phyloP scores from a whole-genome alignment of 192 early-diverging fungal species.

The Backusella macrospora region DNA sequence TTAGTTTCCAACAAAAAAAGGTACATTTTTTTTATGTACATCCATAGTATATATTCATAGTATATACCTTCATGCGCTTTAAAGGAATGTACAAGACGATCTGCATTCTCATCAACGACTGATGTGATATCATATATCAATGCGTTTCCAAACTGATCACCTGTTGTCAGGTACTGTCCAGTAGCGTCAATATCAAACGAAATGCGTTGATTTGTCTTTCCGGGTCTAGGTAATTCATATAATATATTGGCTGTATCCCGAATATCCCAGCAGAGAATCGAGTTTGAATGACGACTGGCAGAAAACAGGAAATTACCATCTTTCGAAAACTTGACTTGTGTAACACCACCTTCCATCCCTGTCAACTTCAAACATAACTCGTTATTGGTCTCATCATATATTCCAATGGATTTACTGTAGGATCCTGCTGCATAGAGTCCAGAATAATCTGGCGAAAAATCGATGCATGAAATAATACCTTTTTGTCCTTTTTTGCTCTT shows the following conservation, averaged over 20 bases:
- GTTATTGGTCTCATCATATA: constrained; percentile 62
- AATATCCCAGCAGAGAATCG: constrained; percentile 79
- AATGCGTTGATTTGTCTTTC: constrained; percentile 74
- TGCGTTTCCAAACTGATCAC: constrained; percentile 58
- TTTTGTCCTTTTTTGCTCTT: constrained; percentile 76
- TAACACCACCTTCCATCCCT: constrained; percentile 54
- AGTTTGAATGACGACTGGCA: constrained; percentile 60
- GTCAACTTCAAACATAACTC: constrained; percentile 54
- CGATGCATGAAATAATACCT: constrained; percentile 74
- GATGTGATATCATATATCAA: constrained; percentile 36
- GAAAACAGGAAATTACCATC: constrained; percentile 69
- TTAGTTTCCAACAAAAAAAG: neutral
- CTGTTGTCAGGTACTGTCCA: constrained; percentile 63
- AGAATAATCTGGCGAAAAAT: constrained; percentile 66
- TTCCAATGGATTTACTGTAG: constrained; percentile 66
- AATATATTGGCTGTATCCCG: constrained; percentile 71
- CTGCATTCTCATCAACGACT: constrained; percentile 17
- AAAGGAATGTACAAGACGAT: neutral
- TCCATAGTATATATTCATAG: neutral
- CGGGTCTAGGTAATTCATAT: constrained; percentile 49
- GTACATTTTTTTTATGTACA: no score
- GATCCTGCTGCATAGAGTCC: constrained; percentile 77
- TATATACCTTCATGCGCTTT: constrained; percentile 26
- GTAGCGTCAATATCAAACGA: constrained; percentile 67
- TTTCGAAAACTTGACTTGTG: constrained; percentile 67